phyloP scores from a whole-genome alignment of 768 basidiomycete genomes.

The Rhodotorula taiwanensis region DNA sequence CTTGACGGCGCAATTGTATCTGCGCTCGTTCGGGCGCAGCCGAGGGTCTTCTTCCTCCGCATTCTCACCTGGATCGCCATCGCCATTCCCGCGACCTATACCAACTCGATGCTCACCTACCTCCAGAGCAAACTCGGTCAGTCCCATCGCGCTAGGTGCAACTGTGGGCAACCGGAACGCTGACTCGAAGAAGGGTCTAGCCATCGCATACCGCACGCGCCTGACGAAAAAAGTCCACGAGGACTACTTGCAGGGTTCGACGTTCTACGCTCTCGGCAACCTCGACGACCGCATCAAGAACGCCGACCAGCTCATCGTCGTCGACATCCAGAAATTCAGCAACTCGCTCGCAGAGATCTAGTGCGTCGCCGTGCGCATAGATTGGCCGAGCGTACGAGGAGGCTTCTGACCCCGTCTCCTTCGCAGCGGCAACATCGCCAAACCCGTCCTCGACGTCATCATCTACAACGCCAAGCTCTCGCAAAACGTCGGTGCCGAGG shows the following conservation, averaged over 20 bases:
- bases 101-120: constrained; percentile 56
- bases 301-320: constrained; percentile 94
- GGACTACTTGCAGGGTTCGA: constrained; percentile 77
- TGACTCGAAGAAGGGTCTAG: constrained; percentile 32
- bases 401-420: neutral
- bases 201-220: constrained; percentile 78
- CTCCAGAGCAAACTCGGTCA: constrained; percentile 76
- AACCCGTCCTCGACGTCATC: constrained; percentile 84
- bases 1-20: constrained; percentile 93
- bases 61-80: constrained; percentile 85
- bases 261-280: constrained; percentile 91
- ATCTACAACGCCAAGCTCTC: constrained; percentile 94
- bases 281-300: constrained; percentile 94
- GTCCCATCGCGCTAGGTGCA: neutral
- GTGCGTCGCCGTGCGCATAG: constrained; percentile 43
- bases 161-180: neutral
- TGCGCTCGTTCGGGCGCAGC: constrained; percentile 79
- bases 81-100: constrained; percentile 72
- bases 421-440: constrained; percentile 63
- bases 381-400: too few relatives aligned
- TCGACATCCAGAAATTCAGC: constrained; percentile 91
- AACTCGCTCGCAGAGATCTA: constrained; percentile 87
- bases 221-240: constrained; percentile 74
- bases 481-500: constrained; percentile 89
- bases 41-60: constrained; percentile 69